A percentile compares a stretch with the other conserved stretches of the same genome.
Evolutionary conservation across 1,139 yeast species (phyloP).

Genomic region (Starmera stellimalicola): DNA sequence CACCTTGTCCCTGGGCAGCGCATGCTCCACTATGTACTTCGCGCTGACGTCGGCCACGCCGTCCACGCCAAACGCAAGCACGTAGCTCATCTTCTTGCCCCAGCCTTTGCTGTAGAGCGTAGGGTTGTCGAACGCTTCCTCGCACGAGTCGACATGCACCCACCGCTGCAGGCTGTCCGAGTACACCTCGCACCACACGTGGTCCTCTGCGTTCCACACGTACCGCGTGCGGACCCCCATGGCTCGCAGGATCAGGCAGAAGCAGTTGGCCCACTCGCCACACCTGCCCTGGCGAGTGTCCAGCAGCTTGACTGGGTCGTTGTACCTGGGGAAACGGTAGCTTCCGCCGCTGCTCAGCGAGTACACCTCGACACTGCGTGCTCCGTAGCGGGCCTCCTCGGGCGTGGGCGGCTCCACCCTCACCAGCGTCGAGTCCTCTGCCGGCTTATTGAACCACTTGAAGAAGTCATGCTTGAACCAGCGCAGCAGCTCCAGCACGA

Average conservation of each 20-base stretch:
- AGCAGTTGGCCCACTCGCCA: constrained; percentile 94
- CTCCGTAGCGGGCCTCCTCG: constrained; percentile 35
- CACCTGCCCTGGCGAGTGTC: constrained; percentile 69
- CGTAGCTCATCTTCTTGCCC: constrained; percentile 91
- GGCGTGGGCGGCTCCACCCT: constrained; percentile 30
- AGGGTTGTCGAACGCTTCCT: constrained; percentile 78
- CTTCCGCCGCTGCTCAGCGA: constrained; percentile 42
- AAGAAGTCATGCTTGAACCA: constrained; percentile 82
- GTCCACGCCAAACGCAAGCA: constrained; percentile 53
- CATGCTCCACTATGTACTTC: constrained; percentile 53
- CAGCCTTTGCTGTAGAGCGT: constrained; percentile 69
- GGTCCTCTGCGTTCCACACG: constrained; percentile 87
- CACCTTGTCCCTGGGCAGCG: constrained; percentile 40
- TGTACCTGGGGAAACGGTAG: constrained; percentile 63
- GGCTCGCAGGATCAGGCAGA: constrained; percentile 59
- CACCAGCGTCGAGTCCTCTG: constrained; percentile 25
- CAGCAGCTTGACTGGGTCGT: constrained; percentile 54
- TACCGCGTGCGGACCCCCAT: constrained; percentile 58
- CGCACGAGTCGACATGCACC: constrained; percentile 90
- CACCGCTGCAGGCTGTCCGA: constrained; percentile 53
- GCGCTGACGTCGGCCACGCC: constrained; percentile 62
- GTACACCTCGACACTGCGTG: constrained; percentile 52
- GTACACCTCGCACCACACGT: constrained; percentile 92
- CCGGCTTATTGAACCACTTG: constrained; percentile 71
- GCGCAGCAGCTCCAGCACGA: constrained; percentile 57